phyloP scores from a whole-genome alignment of 345 rosid genomes.

The Eucalyptus brandiana region DNA sequence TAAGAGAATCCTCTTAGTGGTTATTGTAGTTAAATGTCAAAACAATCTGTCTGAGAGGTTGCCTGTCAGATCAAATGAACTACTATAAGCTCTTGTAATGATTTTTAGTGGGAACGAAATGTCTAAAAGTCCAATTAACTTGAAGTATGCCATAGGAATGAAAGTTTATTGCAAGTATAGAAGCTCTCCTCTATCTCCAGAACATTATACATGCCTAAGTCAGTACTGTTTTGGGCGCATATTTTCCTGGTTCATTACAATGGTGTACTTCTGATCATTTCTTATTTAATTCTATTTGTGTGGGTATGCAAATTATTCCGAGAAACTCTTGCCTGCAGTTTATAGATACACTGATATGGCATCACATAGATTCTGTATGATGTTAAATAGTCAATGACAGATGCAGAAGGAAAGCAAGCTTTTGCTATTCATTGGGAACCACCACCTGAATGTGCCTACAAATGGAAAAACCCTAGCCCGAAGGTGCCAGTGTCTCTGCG shows the following conservation, averaged over 20 bases:
- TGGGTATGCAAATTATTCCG: not conserved
- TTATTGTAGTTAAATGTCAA: not conserved
- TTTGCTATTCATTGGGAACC: conserved; percentile 98
- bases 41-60: not conserved
- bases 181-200: not conserved
- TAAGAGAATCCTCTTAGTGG: not conserved
- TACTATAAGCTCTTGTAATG: not conserved
- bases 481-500: conserved; percentile 71
- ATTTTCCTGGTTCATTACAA: not conserved
- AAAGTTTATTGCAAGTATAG: not conserved
- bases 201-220: not conserved
- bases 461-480: conserved; percentile 62
- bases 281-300: not conserved
- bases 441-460: conserved; percentile 63
- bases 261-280: not conserved
- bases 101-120: not conserved
- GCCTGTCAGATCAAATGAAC: not conserved
- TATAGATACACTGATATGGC: not conserved
- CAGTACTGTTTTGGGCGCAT: not conserved
- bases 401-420: conserved; percentile 61
- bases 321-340: not conserved
- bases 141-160: not conserved
- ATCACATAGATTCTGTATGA: not conserved
- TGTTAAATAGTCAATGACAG: conserved; percentile 10
- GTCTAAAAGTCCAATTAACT: not conserved